Evolutionary conservation across 352 stramenopile species (phyloP).

Genomic region (Pythium brassicae): DNA sequence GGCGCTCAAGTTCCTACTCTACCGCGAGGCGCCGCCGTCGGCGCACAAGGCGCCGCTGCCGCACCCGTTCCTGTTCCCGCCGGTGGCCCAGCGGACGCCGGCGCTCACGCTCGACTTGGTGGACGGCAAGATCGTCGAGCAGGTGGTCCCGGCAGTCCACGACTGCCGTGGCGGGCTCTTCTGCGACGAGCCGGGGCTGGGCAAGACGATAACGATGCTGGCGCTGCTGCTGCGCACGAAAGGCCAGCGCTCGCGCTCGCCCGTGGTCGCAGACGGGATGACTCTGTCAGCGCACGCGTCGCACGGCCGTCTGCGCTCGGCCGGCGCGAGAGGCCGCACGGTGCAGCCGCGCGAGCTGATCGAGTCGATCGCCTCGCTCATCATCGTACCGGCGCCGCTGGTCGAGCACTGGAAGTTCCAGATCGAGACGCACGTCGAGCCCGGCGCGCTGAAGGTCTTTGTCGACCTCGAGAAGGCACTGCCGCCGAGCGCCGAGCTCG

Average conservation of each 20-base stretch:
- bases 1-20: conserved; percentile 77
- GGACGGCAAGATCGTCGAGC: conserved; percentile 32
- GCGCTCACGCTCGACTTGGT: conserved; percentile 51
- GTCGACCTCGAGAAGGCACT: conserved; percentile 34
- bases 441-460: conserved; percentile 32
- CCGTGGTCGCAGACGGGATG: conserved; percentile 13
- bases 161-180: conserved; percentile 75
- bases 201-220: conserved; percentile 86
- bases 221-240: conserved; percentile 77
- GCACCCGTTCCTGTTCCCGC: conserved; percentile 56
- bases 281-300: conserved; percentile 6
- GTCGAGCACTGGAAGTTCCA: conserved; percentile 80
- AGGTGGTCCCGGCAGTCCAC: conserved; percentile 8
- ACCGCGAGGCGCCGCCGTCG: conserved; percentile 42
- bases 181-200: conserved; percentile 78
- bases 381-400: conserved; percentile 69
- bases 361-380: conserved; percentile 45
- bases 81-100: conserved; percentile 5
- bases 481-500: conserved; percentile 39
- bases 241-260: conserved; percentile 26
- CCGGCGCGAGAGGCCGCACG: conserved; percentile 30
- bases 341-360: conserved; percentile 44
- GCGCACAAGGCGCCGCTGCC: conserved; percentile 9
- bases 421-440: conserved; percentile 47
- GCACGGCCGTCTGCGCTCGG: conserved; percentile 32